A percentile compares a stretch with the other conserved stretches of the same genome.
These are phyloP conservation scores for Globisporangium sylvaticum DNA, from an alignment of 352 stramenopile species.

Conservation along the genomic window DNA sequence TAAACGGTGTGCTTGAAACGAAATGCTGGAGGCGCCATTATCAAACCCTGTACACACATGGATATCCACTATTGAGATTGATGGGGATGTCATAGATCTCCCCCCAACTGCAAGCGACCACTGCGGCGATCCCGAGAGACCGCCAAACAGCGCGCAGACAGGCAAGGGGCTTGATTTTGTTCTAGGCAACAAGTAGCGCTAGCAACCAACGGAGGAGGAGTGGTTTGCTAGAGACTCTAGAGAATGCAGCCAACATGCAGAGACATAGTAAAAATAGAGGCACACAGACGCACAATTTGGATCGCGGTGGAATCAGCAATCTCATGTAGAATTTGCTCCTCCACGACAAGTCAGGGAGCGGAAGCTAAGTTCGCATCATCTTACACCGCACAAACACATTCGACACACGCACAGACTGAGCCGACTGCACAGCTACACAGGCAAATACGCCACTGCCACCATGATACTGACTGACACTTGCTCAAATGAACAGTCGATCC, in stretches of 20 bases:
- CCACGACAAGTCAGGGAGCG: slow-evolving; percentile 36
- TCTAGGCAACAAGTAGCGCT: slow-evolving; percentile 19
- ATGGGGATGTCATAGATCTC: slow-evolving; percentile 16
- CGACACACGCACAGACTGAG: neutral
- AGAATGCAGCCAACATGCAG: slow-evolving; percentile 14
- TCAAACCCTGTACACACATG: no score
- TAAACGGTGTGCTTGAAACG: no score
- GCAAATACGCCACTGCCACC: neutral
- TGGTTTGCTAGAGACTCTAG: slow-evolving; percentile 19
- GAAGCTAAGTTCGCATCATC: slow-evolving; percentile 29
- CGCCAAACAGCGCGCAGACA: slow-evolving; percentile 10
- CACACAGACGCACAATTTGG: neutral
- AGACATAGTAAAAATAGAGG: neutral
- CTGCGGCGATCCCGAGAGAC: neutral
- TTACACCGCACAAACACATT: slow-evolving; percentile 2
- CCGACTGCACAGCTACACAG: neutral
- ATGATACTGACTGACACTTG: no score
- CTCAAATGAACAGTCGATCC: no score
- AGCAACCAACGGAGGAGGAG: slow-evolving; percentile 15
- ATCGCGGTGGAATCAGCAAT: slow-evolving; percentile 36
- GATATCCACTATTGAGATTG: neutral
- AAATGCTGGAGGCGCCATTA: no score
- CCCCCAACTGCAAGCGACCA: slow-evolving; percentile 11
- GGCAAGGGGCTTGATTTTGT: slow-evolving; percentile 14
- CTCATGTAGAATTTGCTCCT: slow-evolving; percentile 55